Percentiles rank a stretch among this genome's conserved stretches.
Evolutionary conservation across 2,329 filamentous ascomycete species (phyloP).

Genomic region (Colletotrichum brevisporum): DNA sequence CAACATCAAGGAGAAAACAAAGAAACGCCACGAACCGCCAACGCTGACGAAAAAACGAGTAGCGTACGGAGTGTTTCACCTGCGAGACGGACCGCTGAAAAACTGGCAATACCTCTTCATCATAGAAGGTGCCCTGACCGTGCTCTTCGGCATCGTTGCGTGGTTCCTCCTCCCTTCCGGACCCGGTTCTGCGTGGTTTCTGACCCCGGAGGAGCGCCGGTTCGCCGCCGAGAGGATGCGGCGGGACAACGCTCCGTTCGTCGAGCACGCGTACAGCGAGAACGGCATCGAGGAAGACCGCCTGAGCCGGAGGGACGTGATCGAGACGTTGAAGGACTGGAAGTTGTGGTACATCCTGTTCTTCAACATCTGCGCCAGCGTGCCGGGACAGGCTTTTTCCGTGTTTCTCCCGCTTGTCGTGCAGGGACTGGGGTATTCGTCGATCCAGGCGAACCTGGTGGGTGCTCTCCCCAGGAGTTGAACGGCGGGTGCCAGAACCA

Average conservation of each 20-base stretch:
- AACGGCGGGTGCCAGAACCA: background rate
- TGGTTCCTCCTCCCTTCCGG: constrained; percentile 55
- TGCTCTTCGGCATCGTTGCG: constrained; percentile 53
- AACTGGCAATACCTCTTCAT: constrained; percentile 62
- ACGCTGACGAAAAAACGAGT: too few species aligned
- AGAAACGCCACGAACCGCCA: background rate
- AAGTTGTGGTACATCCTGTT: constrained; percentile 52
- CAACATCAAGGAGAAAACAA: background rate
- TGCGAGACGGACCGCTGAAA: constrained; percentile 49
- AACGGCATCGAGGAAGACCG: constrained; percentile 42
- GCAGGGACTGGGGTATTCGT: constrained; percentile 47
- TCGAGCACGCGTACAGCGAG: constrained; percentile 47
- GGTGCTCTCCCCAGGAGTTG: constrained; percentile 1
- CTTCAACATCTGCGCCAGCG: constrained; percentile 51
- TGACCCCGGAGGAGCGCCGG: constrained; percentile 52
- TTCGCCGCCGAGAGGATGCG: constrained; percentile 53
- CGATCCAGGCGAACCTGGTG: constrained; percentile 47
- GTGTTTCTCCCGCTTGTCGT: constrained; percentile 53
- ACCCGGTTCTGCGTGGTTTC: constrained; percentile 55
- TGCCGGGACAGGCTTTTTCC: constrained; percentile 50
- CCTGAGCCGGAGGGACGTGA: constrained; percentile 47
- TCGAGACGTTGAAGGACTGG: constrained; percentile 53
- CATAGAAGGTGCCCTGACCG: constrained; percentile 57
- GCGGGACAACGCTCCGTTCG: constrained; percentile 50
- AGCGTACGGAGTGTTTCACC: constrained; percentile 57